phyloP scores from a whole-genome alignment of 2,329 filamentous ascomycete genomes.

The Chaetothyriales sp. region DNA sequence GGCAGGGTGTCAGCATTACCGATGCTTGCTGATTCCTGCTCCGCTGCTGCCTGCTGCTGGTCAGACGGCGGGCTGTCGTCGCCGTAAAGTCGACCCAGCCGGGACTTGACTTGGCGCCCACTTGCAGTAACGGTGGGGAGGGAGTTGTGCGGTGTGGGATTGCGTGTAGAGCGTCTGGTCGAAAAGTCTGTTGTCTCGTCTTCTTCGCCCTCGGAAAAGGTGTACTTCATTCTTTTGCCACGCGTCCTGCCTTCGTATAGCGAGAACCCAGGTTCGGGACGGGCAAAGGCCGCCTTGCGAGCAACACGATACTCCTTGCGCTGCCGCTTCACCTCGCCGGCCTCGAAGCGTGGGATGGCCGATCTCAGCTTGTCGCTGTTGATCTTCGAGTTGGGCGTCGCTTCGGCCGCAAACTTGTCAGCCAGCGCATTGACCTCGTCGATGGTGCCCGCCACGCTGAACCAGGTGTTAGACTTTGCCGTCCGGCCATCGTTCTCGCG shows the following conservation, averaged over 20 bases:
- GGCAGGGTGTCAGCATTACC: constrained; percentile 28
- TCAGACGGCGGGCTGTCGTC: constrained; percentile 39
- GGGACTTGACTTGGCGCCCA: constrained; percentile 58
- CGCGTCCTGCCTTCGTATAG: constrained; percentile 91
- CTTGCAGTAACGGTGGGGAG: constrained; percentile 62
- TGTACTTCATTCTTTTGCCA: constrained; percentile 93
- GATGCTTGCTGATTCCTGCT: constrained; percentile 27
- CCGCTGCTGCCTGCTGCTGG: constrained; percentile 30
- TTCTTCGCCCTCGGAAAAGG: constrained; percentile 78
- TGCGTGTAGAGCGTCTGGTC: constrained; percentile 47
- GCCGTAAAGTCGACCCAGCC: constrained; percentile 40
- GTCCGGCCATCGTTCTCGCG: constrained; percentile 70
- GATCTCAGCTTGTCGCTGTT: constrained; percentile 62
- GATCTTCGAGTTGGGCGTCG: constrained; percentile 55
- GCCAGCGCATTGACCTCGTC: constrained; percentile 66
- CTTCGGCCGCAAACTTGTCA: constrained; percentile 64
- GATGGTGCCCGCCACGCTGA: constrained; percentile 79
- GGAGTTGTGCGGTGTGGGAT: constrained; percentile 57
- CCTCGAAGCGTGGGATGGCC: constrained; percentile 80
- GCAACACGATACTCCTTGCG: constrained; percentile 79
- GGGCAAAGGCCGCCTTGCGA: constrained; percentile 72
- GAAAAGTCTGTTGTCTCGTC: constrained; percentile 49
- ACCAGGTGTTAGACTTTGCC: constrained; percentile 67
- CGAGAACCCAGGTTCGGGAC: constrained; percentile 78
- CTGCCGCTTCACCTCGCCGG: constrained; percentile 88